Conservation (phyloP, 257 asterid genomes). For the Solanum medicagineum region DNA sequence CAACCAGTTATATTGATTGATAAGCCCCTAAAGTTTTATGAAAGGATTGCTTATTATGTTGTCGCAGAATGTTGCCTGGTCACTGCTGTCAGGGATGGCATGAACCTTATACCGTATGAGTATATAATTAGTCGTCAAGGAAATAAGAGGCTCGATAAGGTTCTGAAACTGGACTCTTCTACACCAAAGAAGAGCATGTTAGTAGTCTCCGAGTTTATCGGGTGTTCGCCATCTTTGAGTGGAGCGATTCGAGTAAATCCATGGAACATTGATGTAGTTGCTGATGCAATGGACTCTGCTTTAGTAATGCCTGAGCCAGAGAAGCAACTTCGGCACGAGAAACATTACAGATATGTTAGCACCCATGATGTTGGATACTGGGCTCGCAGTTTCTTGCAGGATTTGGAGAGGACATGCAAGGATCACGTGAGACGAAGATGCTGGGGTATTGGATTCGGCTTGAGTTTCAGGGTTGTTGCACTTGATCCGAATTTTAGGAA, state of each 20-base stretch:
- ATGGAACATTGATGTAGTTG: constrained; percentile 72
- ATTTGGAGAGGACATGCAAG: constrained; percentile 72
- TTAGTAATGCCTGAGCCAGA: constrained; percentile 72
- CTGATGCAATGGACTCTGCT: constrained; percentile 80
- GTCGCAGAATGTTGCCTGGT: constrained; percentile 83
- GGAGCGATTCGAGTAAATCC: constrained; percentile 88
- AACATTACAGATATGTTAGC: constrained; percentile 77
- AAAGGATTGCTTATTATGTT: constrained; percentile 68
- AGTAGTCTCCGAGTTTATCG: constrained; percentile 80
- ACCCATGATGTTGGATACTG: constrained; percentile 85
- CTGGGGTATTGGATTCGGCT: constrained; percentile 92
- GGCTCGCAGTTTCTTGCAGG: constrained; percentile 86
- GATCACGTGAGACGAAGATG: constrained; percentile 68
- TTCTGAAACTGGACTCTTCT: constrained; percentile 31
- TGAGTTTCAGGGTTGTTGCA: constrained; percentile 75
- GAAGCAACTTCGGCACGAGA: constrained; percentile 75
- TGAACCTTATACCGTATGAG: constrained; percentile 88
- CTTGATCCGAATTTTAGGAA: constrained; percentile 79
- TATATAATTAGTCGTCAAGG: constrained; percentile 74
- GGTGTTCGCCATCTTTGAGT: constrained; percentile 82
- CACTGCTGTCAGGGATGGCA: constrained; percentile 88
- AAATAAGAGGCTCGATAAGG: constrained; percentile 43
- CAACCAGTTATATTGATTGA: constrained; percentile 67
- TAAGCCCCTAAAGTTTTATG: constrained; percentile 56
- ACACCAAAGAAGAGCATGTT: constrained; percentile 63